Conservation (phyloP, 176 grass and related monocot species). For the Alopecurus myosuroides region DNA sequence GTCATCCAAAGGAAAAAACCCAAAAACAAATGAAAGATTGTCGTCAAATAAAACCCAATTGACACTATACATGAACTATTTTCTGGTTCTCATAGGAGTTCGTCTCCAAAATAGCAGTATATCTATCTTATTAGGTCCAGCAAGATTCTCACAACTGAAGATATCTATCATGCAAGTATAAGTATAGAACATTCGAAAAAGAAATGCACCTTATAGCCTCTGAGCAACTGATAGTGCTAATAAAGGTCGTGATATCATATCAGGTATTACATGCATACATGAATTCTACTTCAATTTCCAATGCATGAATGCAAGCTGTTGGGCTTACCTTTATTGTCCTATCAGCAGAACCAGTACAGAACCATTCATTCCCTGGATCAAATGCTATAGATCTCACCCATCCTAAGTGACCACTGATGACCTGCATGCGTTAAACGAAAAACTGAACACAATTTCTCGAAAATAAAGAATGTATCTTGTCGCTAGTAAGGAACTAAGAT, state of each 20-base stretch:
- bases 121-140: background rate
- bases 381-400: slow-evolving; percentile 96
- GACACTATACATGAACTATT: background rate
- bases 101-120: background rate
- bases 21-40: background rate
- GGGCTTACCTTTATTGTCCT: slow-evolving; percentile 84
- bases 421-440: slow-evolving; percentile 39
- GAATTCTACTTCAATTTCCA: background rate
- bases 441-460: background rate
- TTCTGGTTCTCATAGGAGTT: background rate
- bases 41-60: background rate
- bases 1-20: background rate
- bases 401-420: slow-evolving; percentile 96
- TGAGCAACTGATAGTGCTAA: background rate
- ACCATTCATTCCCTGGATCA: slow-evolving; percentile 93
- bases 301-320: background rate
- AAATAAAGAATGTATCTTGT: background rate
- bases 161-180: background rate
- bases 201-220: background rate
- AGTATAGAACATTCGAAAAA: background rate
- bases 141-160: slow-evolving; percentile 3
- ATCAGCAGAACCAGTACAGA: slow-evolving; percentile 91
- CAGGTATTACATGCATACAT: background rate
- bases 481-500: background rate
- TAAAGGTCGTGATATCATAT: background rate